Base-by-base conservation (phyloP, 2,329 filamentous ascomycete genomes). In the Fusarium sp. region DNA sequence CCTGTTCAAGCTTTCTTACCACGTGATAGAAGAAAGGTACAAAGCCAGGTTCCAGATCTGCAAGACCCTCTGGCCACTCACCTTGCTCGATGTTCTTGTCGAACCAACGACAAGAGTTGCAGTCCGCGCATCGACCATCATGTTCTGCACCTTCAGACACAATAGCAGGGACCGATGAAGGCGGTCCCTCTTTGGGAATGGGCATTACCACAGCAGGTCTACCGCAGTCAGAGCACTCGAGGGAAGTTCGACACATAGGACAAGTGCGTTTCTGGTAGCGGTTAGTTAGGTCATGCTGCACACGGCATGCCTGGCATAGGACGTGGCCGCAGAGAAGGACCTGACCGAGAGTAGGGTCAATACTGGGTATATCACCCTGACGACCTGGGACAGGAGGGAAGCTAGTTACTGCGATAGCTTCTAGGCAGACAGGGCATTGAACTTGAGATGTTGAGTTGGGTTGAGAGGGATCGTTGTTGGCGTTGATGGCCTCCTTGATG, bases 291-390 rank as follows among this genome's bases (percentile, higher is more conserved):
- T 44, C 36, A 4, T 16, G 31, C 9, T 7, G 9, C 5, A 44
- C 8, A 4, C 64, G 42, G n/a, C 70, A 76, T 4, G 15, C 1
- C 2, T 34, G 13, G 30, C 74, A 76, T 16, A 75, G 54, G 16
- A 73, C 50, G 52, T 76, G 74, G 0, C 74, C 74, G 50, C 74
- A 76, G 16, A 59, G 30, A 6, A 72, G 45, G 12, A 74, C 8
- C 16, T 61, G 33, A 13, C 60, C 57, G 1, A 12, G 18, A 1
- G 13, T 51, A 0, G 30, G 8, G 10, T 60, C 36, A 1, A 16
- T 28, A 2, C 4, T 8, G 1, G 20, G 20, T 1, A 11, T 4
- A 2, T 30, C 30, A 4, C 12, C n/a, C 16, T 30, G 6, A 18
- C 30, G 16, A 18, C 30, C 3, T 10, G 36, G 16, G 6, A 41